These are phyloP conservation scores for Anthracocystis walkeri DNA, from an alignment of 1,284 basidiomycete species.

Conservation along the genomic window DNA sequence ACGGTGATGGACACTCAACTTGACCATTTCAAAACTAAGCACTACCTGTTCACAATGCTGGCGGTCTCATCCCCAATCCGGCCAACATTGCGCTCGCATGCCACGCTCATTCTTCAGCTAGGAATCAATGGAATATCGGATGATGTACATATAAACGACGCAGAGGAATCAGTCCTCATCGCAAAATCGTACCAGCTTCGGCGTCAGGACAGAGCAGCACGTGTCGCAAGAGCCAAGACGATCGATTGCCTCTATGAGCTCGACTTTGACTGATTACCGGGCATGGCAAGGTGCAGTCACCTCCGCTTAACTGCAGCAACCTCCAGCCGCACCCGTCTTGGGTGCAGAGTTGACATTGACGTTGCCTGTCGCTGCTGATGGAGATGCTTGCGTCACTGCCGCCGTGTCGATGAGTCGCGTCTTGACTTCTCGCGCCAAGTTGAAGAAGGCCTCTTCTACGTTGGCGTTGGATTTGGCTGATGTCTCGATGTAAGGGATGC, in stretches of 20 bases:
- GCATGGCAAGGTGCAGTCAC: background rate
- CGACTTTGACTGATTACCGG: background rate
- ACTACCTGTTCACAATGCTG: background rate
- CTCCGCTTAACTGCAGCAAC: conserved; percentile 37
- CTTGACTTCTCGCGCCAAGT: conserved; percentile 83
- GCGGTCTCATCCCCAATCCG: conserved; percentile 1
- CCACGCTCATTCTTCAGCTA: background rate
- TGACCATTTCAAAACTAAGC: background rate
- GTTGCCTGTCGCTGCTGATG: conserved; percentile 42
- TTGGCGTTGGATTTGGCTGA: conserved; percentile 97
- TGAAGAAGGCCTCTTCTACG: conserved; percentile 99
- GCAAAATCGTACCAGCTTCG: background rate
- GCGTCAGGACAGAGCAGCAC: background rate
- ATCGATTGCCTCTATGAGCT: too few relatives aligned
- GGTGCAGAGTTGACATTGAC: conserved; percentile 53
- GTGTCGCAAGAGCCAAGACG: background rate
- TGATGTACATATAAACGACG: conserved; percentile 7
- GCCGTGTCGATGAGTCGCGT: conserved; percentile 85
- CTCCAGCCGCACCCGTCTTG: conserved; percentile 34
- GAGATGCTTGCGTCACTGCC: conserved; percentile 40
- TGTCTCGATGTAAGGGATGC: conserved; percentile 96
- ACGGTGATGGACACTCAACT: too few relatives aligned
- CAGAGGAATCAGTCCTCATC: background rate
- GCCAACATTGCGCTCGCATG: background rate
- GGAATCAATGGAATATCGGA: conserved; percentile 3